Percentiles rank a stretch among this genome's conserved stretches.
Conservation (phyloP, 345 rosid species). For the Syzygium grande region DNA sequence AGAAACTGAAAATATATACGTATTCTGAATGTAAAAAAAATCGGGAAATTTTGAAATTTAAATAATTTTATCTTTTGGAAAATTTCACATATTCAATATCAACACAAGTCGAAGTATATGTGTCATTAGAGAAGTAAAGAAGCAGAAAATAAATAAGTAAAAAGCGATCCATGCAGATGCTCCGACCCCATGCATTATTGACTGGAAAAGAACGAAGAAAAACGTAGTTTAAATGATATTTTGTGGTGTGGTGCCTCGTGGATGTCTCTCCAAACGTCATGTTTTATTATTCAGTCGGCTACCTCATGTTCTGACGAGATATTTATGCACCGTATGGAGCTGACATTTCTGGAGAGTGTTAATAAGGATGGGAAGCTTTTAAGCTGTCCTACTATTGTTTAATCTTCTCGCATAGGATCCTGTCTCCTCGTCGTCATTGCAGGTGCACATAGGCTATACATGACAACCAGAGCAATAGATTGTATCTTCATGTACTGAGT, state of each 20-base stretch:
- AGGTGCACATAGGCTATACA: background rate
- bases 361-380: background rate
- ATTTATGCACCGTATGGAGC: background rate
- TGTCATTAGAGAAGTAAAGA: background rate
- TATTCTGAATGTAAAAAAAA: background rate
- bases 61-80: background rate
- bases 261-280: background rate
- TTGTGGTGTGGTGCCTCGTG: background rate
- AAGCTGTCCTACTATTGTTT: background rate
- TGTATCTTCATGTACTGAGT: background rate
- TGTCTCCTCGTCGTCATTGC: background rate
- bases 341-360: background rate
- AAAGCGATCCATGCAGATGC: background rate
- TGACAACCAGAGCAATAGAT: background rate
- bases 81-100: background rate
- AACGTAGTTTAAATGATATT: background rate
- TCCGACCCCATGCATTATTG: background rate
- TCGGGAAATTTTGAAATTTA: no score
- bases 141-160: background rate
- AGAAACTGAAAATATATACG: background rate
- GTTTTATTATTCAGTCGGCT: background rate
- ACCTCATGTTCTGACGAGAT: background rate
- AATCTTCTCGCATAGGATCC: background rate
- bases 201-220: background rate
- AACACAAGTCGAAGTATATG: background rate